Evolutionary conservation across 768 basidiomycete species (phyloP).

Genomic region (Butyriboletus loyo): DNA sequence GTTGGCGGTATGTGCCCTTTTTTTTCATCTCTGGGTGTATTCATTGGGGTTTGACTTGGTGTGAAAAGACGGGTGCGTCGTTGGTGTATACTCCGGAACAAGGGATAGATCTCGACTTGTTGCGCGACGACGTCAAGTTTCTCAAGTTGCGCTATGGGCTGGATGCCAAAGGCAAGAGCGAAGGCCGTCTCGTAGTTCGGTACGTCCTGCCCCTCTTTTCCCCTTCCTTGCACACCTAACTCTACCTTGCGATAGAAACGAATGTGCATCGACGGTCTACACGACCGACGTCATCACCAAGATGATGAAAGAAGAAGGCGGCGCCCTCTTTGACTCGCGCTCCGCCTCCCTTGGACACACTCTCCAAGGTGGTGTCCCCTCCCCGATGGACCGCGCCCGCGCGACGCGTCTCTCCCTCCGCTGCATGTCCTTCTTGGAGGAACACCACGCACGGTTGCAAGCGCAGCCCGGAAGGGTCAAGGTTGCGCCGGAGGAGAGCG

Average conservation of each 20-base stretch:
- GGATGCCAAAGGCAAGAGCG: slow-evolving; percentile 84
- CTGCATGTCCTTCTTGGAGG: slow-evolving; percentile 93
- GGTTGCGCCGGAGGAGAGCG: slow-evolving; percentile 60
- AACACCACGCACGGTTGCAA: slow-evolving; percentile 60
- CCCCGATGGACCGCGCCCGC: slow-evolving; percentile 89
- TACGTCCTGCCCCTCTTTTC: slow-evolving; percentile 35
- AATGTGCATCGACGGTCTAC: slow-evolving; percentile 84
- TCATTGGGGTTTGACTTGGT: not conserved
- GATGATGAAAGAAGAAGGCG: slow-evolving; percentile 96
- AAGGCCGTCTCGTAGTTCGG: slow-evolving; percentile 93
- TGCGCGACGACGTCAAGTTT: slow-evolving; percentile 84
- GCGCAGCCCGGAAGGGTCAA: slow-evolving; percentile 51
- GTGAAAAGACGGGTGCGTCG: slow-evolving; percentile 78
- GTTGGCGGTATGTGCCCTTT: slow-evolving; percentile 67
- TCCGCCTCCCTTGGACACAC: slow-evolving; percentile 97
- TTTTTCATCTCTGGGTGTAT: not conserved
- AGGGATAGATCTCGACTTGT: slow-evolving; percentile 79
- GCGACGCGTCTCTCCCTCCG: slow-evolving; percentile 87
- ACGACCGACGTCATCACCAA: slow-evolving; percentile 88
- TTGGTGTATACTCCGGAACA: slow-evolving; percentile 92
- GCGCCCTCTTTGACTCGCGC: slow-evolving; percentile 85
- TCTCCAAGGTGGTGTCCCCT: slow-evolving; percentile 92
- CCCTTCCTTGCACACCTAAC: not conserved
- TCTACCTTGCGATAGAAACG: slow-evolving; percentile 53
- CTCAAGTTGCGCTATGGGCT: slow-evolving; percentile 80